A percentile compares a stretch with the other conserved stretches of the same genome.
Evolutionary conservation across 345 rosid species (phyloP).

Genomic region (Geranium rotundifolium): DNA sequence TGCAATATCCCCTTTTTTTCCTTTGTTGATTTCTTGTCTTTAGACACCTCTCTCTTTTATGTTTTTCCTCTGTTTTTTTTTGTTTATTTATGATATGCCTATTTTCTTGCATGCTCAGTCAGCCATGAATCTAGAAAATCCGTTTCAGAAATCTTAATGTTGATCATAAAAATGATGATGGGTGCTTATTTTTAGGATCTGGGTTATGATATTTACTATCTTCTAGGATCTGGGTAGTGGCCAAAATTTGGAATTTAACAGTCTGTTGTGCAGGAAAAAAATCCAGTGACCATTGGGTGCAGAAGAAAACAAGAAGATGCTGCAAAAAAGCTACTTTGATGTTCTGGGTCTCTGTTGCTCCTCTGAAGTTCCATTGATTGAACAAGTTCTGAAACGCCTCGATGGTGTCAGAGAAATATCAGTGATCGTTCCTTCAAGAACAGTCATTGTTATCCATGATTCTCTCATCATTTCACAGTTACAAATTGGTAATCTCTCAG

Average conservation of each 20-base stretch:
- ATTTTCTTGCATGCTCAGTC: no score
- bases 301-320: slow-evolving; percentile 12
- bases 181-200: no score
- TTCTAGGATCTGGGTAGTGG: no score
- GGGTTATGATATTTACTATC: no score
- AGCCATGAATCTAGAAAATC: no score
- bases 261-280: not conserved
- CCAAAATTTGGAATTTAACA: not conserved
- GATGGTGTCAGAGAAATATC: slow-evolving; percentile 57
- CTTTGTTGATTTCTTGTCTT: no score
- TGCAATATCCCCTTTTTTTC: no score
- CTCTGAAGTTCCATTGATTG: slow-evolving; percentile 75
- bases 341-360: slow-evolving; percentile 83
- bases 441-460: slow-evolving; percentile 84
- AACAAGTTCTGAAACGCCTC: slow-evolving; percentile 44
- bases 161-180: no score
- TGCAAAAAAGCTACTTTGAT: slow-evolving; percentile 74
- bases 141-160: no score
- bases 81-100: no score
- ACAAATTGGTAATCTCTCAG: slow-evolving; percentile 47
- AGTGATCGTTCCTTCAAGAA: slow-evolving; percentile 66
- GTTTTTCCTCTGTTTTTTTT: no score
- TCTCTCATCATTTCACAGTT: slow-evolving; percentile 44
- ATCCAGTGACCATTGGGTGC: not conserved
- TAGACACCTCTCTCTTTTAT: no score